Evolutionary conservation across 495 filamentous ascomycete genomes (phyloP), one percentile per base, ranked within the genome.

Genomic region (Amniculicola lignicola): DNA sequence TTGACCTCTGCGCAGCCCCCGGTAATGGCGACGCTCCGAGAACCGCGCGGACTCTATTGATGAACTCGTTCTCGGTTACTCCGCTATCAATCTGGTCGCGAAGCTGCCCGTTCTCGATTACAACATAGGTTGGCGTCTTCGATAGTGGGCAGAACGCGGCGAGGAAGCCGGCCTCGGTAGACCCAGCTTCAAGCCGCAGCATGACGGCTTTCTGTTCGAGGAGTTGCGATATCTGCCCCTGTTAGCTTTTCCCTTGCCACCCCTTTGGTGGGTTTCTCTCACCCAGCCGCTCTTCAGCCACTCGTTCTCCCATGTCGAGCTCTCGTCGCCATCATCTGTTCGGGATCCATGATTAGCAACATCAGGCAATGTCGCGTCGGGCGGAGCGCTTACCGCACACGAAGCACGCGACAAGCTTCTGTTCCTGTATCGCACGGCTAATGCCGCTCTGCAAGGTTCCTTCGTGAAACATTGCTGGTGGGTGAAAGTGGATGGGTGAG

Each of bases 401-500:
- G 70, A 91, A 88, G 66, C 87, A 89, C 39, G 79, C 77, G 4
- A 91, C 81, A 11, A 79, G 69, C 60, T 85, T 85, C 22, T 68
- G 64, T 65, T 88, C 73, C 43, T 80, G 78, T 10, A 96, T 72
- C 16, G 93, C 89, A 19, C 78, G 69, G 5, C 78, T 73, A 62
- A 97, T 92, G 41, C 88, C 92, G 45, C 83, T 81, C 62, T 92
- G 83, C 5, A 96, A 71, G 54, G 78, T 81, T 18, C 91, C 92
- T 43, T 83, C 51, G 64, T 85, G 93, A 71, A 96, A 97, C 78
- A 92, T 86, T 19, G 22, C 4, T 57, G 29, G 37, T 54, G 56
- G 33, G 38, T 10, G 39, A 14, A 29, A 2, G 1, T 36, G n/a
- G 24, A 23, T 29, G n/a, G 36, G 35, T 22, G 38, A 48, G 37